phyloP scores from a whole-genome alignment of 2,329 filamentous ascomycete genomes.

The Penicillium expansum region DNA sequence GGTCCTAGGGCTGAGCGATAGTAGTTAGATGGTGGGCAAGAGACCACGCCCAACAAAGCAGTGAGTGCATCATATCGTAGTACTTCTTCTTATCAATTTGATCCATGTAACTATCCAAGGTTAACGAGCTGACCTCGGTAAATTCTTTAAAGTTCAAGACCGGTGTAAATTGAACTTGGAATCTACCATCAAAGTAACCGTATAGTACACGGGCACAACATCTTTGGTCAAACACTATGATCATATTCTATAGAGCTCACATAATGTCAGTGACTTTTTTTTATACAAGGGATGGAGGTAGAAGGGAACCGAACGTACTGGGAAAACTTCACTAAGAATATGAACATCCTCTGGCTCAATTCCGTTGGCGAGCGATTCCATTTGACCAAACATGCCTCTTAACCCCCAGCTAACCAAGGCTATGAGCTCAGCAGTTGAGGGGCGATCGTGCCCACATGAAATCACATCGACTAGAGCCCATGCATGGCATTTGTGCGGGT shows the following conservation, averaged over 20 bases:
- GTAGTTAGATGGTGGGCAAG: background rate
- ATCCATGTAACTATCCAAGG: background rate
- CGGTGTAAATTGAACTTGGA: background rate
- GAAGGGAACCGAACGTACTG: background rate
- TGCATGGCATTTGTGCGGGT: background rate
- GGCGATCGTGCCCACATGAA: background rate
- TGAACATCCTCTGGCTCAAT: background rate
- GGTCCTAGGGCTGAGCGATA: background rate
- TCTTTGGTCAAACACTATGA: background rate
- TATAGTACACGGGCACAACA: background rate
- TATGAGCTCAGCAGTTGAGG: background rate
- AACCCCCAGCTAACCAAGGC: background rate
- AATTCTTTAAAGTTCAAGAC: background rate
- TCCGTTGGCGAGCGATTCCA: background rate
- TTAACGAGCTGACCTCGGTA: background rate
- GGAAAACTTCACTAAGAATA: background rate
- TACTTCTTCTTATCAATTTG: background rate
- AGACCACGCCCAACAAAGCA: conserved; percentile 3
- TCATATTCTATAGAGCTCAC: background rate
- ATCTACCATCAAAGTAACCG: background rate
- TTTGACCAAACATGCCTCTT: background rate
- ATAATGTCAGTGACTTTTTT: background rate
- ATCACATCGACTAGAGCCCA: background rate
- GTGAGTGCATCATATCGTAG: background rate
- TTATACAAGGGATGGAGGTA: background rate